These are phyloP conservation scores for Alternaria dauci DNA, from an alignment of 2,329 filamentous ascomycete genomes.

Conservation along the genomic window DNA sequence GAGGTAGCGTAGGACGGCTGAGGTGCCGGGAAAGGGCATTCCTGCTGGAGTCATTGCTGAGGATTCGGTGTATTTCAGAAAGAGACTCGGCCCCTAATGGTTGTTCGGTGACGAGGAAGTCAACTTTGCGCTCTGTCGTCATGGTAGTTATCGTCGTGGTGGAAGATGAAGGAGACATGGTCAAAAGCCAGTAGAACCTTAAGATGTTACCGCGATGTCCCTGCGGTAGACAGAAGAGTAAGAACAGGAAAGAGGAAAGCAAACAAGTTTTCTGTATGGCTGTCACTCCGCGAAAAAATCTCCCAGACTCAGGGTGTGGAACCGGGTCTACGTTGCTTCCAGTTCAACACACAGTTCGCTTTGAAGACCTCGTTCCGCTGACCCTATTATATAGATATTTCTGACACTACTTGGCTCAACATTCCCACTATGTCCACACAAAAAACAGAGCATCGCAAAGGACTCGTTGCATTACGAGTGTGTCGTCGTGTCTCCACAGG, in stretches of 20 bases:
- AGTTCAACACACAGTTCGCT: neutral
- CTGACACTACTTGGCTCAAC: neutral
- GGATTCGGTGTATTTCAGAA: neutral
- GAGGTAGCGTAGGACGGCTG: slow-evolving; percentile 14
- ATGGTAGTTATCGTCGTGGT: neutral
- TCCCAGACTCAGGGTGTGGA: neutral
- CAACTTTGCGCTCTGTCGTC: neutral
- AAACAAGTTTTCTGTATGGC: neutral
- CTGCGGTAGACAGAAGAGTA: neutral
- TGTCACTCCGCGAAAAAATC: neutral
- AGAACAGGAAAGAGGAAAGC: neutral
- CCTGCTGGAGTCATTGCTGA: neutral
- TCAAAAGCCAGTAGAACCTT: neutral
- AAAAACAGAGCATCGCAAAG: neutral
- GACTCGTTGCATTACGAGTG: neutral
- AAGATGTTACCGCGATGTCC: neutral
- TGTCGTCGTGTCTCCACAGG: slow-evolving; percentile 3
- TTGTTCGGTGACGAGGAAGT: neutral
- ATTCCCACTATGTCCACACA: neutral
- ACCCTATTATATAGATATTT: neutral
- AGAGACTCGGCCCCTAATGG: neutral
- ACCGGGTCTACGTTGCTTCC: neutral
- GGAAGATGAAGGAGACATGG: neutral
- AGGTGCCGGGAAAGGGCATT: neutral
- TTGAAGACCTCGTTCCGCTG: neutral